Evolutionary conservation across 352 stramenopile genomes (phyloP).

Genomic region (Globisporangium nunn): DNA sequence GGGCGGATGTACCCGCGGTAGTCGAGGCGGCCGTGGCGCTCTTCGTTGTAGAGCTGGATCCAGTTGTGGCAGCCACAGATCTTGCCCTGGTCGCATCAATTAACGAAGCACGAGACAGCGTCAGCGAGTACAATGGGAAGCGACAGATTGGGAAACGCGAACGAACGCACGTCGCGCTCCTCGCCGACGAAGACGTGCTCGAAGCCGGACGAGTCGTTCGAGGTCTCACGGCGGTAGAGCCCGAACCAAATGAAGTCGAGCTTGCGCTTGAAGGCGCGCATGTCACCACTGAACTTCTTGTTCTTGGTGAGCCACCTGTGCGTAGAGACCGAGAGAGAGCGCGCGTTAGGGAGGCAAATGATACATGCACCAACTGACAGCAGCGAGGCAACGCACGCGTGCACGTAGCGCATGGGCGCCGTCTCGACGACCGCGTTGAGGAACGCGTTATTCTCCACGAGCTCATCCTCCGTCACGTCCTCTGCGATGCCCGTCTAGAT

Average conservation of each 20-base stretch:
- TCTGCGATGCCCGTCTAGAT: constrained; percentile 80
- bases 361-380: background rate
- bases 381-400: constrained; percentile 48
- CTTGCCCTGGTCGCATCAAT: constrained; percentile 39
- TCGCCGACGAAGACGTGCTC: constrained; percentile 97
- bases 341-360: background rate
- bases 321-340: background rate
- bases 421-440: constrained; percentile 91
- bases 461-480: constrained; percentile 78
- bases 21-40: constrained; percentile 89
- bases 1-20: constrained; percentile 93
- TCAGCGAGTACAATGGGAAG: too few relatives aligned
- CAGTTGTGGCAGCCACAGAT: constrained; percentile 95
- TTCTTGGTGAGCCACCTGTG: constrained; percentile 76
- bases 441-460: constrained; percentile 88
- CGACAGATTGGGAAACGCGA: too few relatives aligned
- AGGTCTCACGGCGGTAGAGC: constrained; percentile 85
- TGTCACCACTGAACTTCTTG: constrained; percentile 73
- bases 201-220: constrained; percentile 92
- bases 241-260: constrained; percentile 95
- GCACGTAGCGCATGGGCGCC: constrained; percentile 90
- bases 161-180: constrained; percentile 83
- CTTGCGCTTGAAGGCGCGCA: constrained; percentile 83
- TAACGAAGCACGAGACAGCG: too few relatives aligned
- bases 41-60: constrained; percentile 95